Conservation (phyloP, 257 asterid genomes). For the Cordia subcordata region DNA sequence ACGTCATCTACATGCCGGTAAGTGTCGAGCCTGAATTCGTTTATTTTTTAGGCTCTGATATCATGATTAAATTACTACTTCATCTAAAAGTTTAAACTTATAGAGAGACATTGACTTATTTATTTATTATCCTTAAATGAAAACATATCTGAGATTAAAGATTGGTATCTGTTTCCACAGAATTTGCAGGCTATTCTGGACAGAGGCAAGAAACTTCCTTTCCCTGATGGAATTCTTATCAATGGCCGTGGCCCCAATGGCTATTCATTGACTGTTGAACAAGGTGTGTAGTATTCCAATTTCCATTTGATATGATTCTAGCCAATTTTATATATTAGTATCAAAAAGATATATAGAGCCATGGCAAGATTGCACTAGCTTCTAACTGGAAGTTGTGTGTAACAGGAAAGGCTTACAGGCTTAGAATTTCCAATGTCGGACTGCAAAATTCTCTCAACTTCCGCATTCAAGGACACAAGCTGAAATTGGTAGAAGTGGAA, state of each 20-base stretch:
- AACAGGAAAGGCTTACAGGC: constrained; percentile 72
- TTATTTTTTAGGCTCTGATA: no score
- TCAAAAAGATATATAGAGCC: no score
- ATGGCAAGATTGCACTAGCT: no score
- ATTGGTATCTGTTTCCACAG: constrained; percentile 15
- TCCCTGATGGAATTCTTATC: constrained; percentile 62
- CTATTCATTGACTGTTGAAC: constrained; percentile 39
- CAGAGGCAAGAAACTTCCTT: constrained; percentile 48
- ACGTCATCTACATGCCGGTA: no score
- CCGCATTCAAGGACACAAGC: constrained; percentile 79
- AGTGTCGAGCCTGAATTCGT: no score
- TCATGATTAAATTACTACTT: no score
- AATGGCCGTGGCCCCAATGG: constrained; percentile 49
- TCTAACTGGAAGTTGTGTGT: neutral
- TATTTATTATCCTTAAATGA: no score
- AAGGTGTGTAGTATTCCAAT: constrained; percentile 25
- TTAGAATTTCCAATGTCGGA: constrained; percentile 84
- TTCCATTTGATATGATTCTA: no score
- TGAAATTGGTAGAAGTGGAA: constrained; percentile 86
- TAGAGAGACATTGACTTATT: no score
- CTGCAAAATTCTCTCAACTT: constrained; percentile 73
- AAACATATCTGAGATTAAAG: no score
- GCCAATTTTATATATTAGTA: no score
- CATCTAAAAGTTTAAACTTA: no score
- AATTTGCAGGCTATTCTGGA: constrained; percentile 42